Evolutionary conservation across 1,284 basidiomycete species (phyloP).

Genomic region (Peniophora sp.): DNA sequence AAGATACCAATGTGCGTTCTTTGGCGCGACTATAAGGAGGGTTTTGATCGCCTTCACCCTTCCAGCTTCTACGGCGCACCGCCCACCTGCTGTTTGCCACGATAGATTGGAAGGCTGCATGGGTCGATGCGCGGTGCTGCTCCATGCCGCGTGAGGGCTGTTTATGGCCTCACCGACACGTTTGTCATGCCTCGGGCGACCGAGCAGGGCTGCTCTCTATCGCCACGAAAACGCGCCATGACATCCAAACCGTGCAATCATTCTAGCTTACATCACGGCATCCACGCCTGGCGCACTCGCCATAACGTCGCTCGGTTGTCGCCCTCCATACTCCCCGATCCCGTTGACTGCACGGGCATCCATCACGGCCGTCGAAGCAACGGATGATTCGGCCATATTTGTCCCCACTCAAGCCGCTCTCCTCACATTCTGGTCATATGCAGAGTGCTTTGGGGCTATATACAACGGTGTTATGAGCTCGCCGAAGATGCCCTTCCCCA

Average conservation of each 20-base stretch:
- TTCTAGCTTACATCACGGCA: constrained; percentile 14
- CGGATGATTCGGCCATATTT: neutral
- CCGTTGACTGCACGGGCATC: too few relatives aligned
- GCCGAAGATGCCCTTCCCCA: too few relatives aligned
- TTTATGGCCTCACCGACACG: neutral
- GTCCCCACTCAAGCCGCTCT: neutral
- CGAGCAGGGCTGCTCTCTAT: constrained; percentile 24
- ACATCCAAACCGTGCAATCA: constrained; percentile 21
- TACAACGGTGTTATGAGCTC: neutral
- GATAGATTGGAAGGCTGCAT: constrained; percentile 22
- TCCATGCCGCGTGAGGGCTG: constrained; percentile 12
- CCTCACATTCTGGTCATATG: neutral
- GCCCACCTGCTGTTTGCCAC: constrained; percentile 23
- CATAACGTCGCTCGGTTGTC: too few relatives aligned
- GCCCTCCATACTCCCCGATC: neutral
- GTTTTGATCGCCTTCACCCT: constrained; percentile 18
- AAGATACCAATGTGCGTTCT: neutral
- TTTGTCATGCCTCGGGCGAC: constrained; percentile 6
- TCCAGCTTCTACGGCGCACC: constrained; percentile 24
- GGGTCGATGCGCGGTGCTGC: constrained; percentile 14
- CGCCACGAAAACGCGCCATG: constrained; percentile 21
- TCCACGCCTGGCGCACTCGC: too few relatives aligned
- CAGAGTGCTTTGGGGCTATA: too few relatives aligned
- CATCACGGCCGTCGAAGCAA: neutral
- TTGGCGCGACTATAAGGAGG: neutral